Evolutionary conservation across 768 basidiomycete species (phyloP).

Genomic region (Russula sp.): DNA sequence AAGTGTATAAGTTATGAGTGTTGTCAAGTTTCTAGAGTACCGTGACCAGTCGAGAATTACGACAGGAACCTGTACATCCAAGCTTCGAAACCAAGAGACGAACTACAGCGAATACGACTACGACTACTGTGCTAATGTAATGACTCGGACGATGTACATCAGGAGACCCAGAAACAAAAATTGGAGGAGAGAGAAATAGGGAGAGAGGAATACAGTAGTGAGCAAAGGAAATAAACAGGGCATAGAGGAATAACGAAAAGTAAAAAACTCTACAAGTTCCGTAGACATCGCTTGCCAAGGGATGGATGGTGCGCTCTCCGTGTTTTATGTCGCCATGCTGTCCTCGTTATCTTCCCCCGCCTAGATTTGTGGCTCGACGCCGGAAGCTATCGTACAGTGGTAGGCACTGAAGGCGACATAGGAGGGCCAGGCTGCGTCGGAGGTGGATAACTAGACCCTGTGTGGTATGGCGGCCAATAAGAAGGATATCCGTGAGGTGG

Average conservation of each 20-base stretch:
- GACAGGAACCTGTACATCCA: constrained; percentile 21
- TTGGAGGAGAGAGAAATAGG: background rate
- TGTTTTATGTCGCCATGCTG: constrained; percentile 17
- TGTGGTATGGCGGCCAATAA: constrained; percentile 28
- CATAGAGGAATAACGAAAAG: background rate
- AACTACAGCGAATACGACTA: constrained; percentile 2
- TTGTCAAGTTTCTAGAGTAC: constrained; percentile 21
- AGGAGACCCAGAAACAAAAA: constrained; percentile 12
- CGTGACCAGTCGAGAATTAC: constrained; percentile 15
- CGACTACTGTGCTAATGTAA: no score
- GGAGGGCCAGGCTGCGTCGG: constrained; percentile 21
- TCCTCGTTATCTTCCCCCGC: constrained; percentile 26
- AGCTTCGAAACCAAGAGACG: constrained; percentile 9
- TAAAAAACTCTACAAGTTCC: constrained; percentile 15
- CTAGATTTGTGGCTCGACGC: constrained; percentile 27
- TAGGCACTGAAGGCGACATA: constrained; percentile 26
- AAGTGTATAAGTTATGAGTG: constrained; percentile 23
- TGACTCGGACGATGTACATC: constrained; percentile 17
- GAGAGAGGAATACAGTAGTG: background rate
- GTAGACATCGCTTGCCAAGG: background rate
- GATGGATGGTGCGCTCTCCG: background rate
- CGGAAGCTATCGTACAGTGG: constrained; percentile 24
- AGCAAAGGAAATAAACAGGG: constrained; percentile 9
- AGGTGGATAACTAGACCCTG: constrained; percentile 16
- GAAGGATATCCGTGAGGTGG: constrained; percentile 27